Evolutionary conservation across 768 basidiomycete species (phyloP).

Genomic region (Tubosaeta brunneosetosa): DNA sequence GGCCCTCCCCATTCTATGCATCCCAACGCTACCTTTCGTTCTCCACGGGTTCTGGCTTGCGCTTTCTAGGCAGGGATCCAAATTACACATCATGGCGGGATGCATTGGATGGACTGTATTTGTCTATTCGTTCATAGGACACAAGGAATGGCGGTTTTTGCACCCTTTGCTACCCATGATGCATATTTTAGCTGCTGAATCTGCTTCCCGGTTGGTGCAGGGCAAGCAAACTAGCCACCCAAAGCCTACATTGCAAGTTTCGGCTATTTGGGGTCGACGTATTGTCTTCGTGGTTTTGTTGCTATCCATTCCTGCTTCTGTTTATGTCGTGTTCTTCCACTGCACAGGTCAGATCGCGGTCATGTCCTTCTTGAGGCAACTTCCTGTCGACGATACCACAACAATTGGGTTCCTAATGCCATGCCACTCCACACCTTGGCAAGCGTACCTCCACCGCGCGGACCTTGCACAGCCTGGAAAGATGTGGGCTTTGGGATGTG

Average conservation of each 20-base stretch:
- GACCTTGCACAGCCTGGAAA: conserved; percentile 50
- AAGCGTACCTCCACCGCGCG: conserved; percentile 75
- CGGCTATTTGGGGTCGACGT: conserved; percentile 14
- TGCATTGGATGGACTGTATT: conserved; percentile 55
- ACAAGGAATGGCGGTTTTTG: conserved; percentile 98
- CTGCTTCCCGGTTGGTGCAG: conserved; percentile 50
- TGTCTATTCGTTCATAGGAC: conserved; percentile 76
- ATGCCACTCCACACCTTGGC: conserved; percentile 94
- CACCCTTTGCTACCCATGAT: conserved; percentile 86
- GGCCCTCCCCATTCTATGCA: conserved; percentile 77
- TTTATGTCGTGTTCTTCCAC: conserved; percentile 74
- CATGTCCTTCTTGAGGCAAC: conserved; percentile 57
- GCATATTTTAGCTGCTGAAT: conserved; percentile 72
- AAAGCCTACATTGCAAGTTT: background rate
- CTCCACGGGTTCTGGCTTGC: conserved; percentile 53
- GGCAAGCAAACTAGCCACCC: background rate
- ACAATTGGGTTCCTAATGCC: conserved; percentile 86
- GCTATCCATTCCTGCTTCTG: conserved; percentile 53
- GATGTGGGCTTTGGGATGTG: conserved; percentile 87
- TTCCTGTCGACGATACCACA: conserved; percentile 48
- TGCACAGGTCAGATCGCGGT: conserved; percentile 75
- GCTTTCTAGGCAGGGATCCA: conserved; percentile 17
- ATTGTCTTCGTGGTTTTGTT: conserved; percentile 44
- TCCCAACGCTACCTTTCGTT: conserved; percentile 67
- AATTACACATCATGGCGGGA: conserved; percentile 44